Percentiles rank a stretch among this genome's conserved stretches.
Evolutionary conservation across 2,329 filamentous ascomycete species (phyloP).

Genomic region (Fusarium irregulare): DNA sequence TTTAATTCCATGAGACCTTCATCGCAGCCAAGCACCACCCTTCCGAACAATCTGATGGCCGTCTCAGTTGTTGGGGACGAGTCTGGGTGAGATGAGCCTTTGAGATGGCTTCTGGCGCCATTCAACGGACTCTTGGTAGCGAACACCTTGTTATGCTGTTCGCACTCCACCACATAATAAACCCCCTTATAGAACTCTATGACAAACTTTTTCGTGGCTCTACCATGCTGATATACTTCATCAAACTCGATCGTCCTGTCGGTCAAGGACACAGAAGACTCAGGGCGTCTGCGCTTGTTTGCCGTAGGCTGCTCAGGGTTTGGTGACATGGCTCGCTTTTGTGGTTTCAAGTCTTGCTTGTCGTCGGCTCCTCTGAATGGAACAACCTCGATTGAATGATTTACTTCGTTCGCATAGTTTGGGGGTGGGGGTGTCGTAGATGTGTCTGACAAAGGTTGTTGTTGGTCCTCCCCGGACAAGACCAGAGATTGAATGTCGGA

Average conservation of each 20-base stretch:
- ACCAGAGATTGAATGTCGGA: no score
- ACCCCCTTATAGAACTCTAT: not conserved
- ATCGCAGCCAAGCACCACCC: conserved; percentile 5
- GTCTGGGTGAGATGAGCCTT: not conserved
- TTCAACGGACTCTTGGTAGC: not conserved
- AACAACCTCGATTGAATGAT: not conserved
- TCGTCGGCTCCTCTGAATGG: not conserved
- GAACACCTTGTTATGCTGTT: not conserved
- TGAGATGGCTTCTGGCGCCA: conserved; percentile 4
- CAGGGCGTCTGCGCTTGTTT: not conserved
- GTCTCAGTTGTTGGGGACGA: rapidly evolving
- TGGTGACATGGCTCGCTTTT: not conserved
- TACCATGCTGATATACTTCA: conserved; percentile 17
- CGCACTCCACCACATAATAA: conserved; percentile 29
- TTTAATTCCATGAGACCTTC: not conserved
- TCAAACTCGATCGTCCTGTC: conserved; percentile 5
- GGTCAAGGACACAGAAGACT: not conserved
- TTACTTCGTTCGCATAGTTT: not conserved
- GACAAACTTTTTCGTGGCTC: not conserved
- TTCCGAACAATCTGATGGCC: conserved; percentile 6
- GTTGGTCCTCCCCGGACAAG: not conserved
- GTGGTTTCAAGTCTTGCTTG: not conserved
- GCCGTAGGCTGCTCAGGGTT: not conserved
- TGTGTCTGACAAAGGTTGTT: not conserved
- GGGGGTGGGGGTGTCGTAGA: not conserved